Evolutionary conservation across 495 filamentous ascomycete genomes (phyloP), one percentile per base, ranked within the genome.

Genomic region (Rhizodiscina lignyota): DNA sequence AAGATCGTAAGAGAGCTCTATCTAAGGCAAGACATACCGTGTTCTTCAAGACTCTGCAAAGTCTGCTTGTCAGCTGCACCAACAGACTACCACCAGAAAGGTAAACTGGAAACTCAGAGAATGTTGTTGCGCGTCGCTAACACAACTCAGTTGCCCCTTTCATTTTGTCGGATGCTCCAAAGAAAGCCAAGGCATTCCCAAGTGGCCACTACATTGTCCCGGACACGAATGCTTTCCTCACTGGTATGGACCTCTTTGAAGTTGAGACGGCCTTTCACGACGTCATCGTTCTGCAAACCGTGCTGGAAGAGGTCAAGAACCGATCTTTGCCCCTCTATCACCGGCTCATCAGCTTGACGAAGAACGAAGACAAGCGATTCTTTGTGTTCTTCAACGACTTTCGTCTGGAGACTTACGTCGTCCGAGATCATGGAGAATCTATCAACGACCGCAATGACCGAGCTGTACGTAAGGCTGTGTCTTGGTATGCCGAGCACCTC

Each of bases 361-460:
- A 81, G 53, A 93, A 84, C 46, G 82, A 91, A 48, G 85, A 92
- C 23, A 96, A 96, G 59, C 73, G 86, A 11, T 96, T 92, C 51
- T 96, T 94, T 53, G 80, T 97, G 30, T 97, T 97, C 58, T 96
- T 96, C 67, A 97, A 97, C 55, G 89, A 97, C 39, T 97, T 97
- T 50, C 73, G 89, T 27, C 63, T 79, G 28, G 89, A 97, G 58
- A 97, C 89, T 5, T 76, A 94, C 50, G 69, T 94, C 34, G 56
- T 67, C 13, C 67, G 89, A 45, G 64, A 72, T 18, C 62, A 59
- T 17, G 78, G 80, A 17, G 89, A 97, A 60, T 77, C 74, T 4
- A 92, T 96, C 57, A 97, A 97, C 49, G 89, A 97, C 53, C 71
- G 89, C 27, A 97, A 97, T 50, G 89, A 97, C 49, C 70, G 84